Base-by-base conservation (phyloP, 345 rosid species). In the Eutrema yunnanense region DNA sequence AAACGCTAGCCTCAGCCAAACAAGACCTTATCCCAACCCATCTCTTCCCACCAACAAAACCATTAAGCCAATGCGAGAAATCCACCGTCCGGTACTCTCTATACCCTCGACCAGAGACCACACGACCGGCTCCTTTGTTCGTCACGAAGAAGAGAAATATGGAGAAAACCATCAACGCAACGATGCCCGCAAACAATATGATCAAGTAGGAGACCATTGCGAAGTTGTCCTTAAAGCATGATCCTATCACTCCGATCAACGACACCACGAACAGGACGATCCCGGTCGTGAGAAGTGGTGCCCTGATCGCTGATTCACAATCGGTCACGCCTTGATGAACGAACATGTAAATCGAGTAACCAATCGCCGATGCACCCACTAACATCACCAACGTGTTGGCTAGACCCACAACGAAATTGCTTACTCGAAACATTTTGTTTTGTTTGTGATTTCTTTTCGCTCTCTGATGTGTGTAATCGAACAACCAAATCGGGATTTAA, bases 1-100 rank as follows among this genome's bases (percentile, higher is more conserved):
- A 79, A 51, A 79, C 79, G 5, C 32, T 62, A 48, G 82, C 82
- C 41, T 79, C 72, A 30, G 22, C 67, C 82, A 79, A 64, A 51
- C 82, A 79, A 42, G 66, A n/a, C 53, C 68, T 79, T 10, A 79
- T 46, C 19, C 75, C 82, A 48, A 73, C 63, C 82, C 82, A 79
- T 42, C 78, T 74, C 52, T 74, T 74, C 27, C 75, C 79, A 41
- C 71, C 69, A 57, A 64, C 82, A 5, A 79, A 79, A 7, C 74
- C 64, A 3, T 74, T 73, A 50, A 79, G 75, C 75, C 78, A 79
- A 16, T 53, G 64, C 8, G 82, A 79, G 65, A 79, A 79, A 50
- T 79, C 79, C 1, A 37, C 67, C 10, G 79, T 74, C 36, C 47
- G 54, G 14, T 78, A 67, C 71, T 78, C 81, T 73, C 50, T 78